Conservation (phyloP, 768 basidiomycete species). For the Tephrocybe sp. region DNA sequence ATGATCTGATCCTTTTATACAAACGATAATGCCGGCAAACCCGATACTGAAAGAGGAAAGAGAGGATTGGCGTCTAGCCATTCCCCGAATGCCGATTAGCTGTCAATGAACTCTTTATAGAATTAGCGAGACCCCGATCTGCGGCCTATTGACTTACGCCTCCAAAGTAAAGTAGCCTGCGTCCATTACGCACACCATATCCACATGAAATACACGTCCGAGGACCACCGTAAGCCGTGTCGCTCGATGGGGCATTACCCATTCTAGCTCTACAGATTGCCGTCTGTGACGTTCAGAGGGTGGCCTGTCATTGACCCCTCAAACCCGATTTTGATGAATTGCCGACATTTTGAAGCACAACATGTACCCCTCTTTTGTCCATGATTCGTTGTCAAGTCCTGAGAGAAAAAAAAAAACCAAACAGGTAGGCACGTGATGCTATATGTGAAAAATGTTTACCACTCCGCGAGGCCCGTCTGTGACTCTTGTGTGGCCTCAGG, state of each 20-base stretch:
- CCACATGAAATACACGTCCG: slow-evolving; percentile 19
- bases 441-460: slow-evolving; percentile 7
- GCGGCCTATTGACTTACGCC: slow-evolving; percentile 18
- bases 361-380: background rate
- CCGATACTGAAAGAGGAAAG: slow-evolving; percentile 20
- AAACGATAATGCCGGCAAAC: slow-evolving; percentile 23
- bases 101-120: slow-evolving; percentile 10
- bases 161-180: no score
- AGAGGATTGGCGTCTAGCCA: slow-evolving; percentile 30
- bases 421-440: background rate
- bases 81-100: slow-evolving; percentile 8
- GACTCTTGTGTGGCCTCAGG: background rate
- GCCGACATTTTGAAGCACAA: background rate
- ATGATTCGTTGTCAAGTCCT: background rate
- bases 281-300: slow-evolving; percentile 6
- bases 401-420: background rate
- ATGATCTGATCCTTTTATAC: slow-evolving; percentile 18
- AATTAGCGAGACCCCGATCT: slow-evolving; percentile 22
- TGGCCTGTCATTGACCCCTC: slow-evolving; percentile 1
- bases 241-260: slow-evolving; percentile 2
- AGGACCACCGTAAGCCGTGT: slow-evolving; percentile 17
- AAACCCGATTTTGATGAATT: slow-evolving; percentile 5
- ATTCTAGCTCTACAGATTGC: slow-evolving; percentile 10
- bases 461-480: slow-evolving; percentile 13
- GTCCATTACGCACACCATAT: slow-evolving; percentile 9